Evolutionary conservation across 768 basidiomycete genomes (phyloP), one percentile per base, ranked within the genome.

Genomic region (Tricholoma terreum): DNA sequence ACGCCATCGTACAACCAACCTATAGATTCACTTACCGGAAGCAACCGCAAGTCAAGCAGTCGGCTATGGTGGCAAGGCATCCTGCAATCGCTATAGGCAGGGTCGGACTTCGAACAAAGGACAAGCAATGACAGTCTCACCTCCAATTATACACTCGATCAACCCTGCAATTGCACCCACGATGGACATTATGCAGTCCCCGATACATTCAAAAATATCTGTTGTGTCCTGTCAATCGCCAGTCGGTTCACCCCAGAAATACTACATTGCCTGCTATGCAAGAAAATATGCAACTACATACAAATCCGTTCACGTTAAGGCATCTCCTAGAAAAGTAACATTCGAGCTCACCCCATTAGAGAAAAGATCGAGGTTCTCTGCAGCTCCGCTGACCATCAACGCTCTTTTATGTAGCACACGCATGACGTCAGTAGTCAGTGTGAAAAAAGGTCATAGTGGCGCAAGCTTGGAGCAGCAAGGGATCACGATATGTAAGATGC

Each of bases 181-280:
- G 48, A 80, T 66, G 14, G 66, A 62, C 68, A 79, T 76, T 45
- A 82, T 66, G 10, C 67, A 64, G 15, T 69, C 79, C 5, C 75
- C 79, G 33, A 81, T 76, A 57, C 81, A 81, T 53, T 61, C 64
- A 57, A 81, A 71, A 36, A 80, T 71, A 30, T 69, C 76, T 75
- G 35, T 7, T 27, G 21, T 43, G 38, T 43, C 21, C 22, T 22
- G n/a, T 22, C 42, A 22, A 43, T 40, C 17, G 10, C 11, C 10
- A 43, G 5, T 2, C 21, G 10, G 10, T 43, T n/a, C 17, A 19
- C 40, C 6, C 40, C 6, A 7, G 40, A 42, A 17, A 19, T 52
- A 22, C 30, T 19, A 34, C 42, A 60, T 57, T 48, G 70, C 73
- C 67, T 55, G 58, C 70, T 53, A 75, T 67, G 62, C 73, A 75